phyloP scores from a whole-genome alignment of 2,329 filamentous ascomycete species.

The Fusarium sp. region DNA sequence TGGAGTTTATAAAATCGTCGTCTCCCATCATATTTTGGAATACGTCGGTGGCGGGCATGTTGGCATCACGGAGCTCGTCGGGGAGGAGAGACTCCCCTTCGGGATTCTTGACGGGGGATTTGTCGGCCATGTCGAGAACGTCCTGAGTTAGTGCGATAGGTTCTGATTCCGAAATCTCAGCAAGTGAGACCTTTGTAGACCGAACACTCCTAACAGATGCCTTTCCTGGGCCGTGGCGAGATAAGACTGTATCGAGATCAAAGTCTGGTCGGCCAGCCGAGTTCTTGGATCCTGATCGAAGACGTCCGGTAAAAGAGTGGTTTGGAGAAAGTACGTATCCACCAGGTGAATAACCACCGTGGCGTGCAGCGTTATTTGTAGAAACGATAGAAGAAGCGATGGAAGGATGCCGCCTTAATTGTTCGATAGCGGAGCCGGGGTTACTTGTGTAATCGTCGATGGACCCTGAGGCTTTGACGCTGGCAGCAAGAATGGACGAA shows the following conservation, averaged over 20 bases:
- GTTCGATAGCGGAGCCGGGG: conserved; percentile 44
- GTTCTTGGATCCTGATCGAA: conserved; percentile 67
- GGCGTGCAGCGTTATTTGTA: conserved; percentile 73
- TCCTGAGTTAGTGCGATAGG: conserved; percentile 63
- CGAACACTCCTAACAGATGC: conserved; percentile 64
- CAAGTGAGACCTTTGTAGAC: conserved; percentile 64
- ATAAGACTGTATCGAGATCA: conserved; percentile 56
- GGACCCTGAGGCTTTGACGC: conserved; percentile 51
- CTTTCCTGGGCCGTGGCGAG: conserved; percentile 68
- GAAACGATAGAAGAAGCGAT: conserved; percentile 74
- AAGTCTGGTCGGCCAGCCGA: conserved; percentile 57
- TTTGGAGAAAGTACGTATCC: conserved; percentile 76
- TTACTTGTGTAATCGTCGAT: conserved; percentile 48
- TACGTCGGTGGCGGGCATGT: conserved; percentile 48
- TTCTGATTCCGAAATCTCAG: conserved; percentile 69
- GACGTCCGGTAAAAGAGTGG: conserved; percentile 69
- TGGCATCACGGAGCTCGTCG: conserved; percentile 53
- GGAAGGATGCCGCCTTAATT: conserved; percentile 60
- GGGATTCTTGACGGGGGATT: conserved; percentile 54
- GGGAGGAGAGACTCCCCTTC: conserved; percentile 56
- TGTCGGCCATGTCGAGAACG: conserved; percentile 67
- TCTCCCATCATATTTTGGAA: conserved; percentile 53
- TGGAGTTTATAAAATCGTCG: conserved; percentile 35
- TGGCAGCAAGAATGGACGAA: conserved; percentile 70
- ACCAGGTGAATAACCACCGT: conserved; percentile 77